Conservation (phyloP, 129 eudicot species). For the Dittrichia graveolens region DNA sequence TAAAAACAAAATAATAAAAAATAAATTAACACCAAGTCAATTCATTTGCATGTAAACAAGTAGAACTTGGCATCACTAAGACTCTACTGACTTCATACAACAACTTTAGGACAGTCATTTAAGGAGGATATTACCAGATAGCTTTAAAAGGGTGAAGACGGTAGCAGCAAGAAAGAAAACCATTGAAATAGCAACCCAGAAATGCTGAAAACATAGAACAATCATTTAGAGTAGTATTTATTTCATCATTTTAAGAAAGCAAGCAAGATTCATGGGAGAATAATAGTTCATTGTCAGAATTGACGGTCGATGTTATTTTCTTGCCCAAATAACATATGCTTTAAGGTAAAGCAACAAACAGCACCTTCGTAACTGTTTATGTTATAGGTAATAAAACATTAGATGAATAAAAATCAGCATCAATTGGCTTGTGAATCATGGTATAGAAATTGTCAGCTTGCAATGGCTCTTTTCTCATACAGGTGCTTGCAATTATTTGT, state of each 20-base stretch:
- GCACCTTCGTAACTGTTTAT: background rate
- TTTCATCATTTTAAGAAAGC: conserved; percentile 14
- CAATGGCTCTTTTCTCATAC: too few relatives aligned
- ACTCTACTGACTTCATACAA: background rate
- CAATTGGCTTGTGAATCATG: background rate
- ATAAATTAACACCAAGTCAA: background rate
- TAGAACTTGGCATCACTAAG: background rate
- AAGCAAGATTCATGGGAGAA: background rate
- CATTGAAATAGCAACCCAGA: conserved; percentile 95
- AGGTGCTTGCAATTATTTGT: background rate
- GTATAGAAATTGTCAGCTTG: background rate
- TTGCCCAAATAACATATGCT: background rate
- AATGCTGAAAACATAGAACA: conserved; percentile 49
- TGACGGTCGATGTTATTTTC: background rate
- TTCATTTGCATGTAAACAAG: background rate
- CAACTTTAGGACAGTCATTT: background rate
- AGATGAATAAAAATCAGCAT: background rate
- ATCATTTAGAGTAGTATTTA: conserved; percentile 28
- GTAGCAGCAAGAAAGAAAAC: conserved; percentile 83
- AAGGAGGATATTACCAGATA: conserved; percentile 53
- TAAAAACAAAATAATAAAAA: background rate
- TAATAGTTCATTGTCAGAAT: background rate
- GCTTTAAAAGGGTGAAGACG: conserved; percentile 70
- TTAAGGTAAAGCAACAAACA: background rate
- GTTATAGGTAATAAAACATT: too few relatives aligned